Conservation (phyloP, 108 stramenopile genomes). For the Stephanodiscus minutulus region DNA sequence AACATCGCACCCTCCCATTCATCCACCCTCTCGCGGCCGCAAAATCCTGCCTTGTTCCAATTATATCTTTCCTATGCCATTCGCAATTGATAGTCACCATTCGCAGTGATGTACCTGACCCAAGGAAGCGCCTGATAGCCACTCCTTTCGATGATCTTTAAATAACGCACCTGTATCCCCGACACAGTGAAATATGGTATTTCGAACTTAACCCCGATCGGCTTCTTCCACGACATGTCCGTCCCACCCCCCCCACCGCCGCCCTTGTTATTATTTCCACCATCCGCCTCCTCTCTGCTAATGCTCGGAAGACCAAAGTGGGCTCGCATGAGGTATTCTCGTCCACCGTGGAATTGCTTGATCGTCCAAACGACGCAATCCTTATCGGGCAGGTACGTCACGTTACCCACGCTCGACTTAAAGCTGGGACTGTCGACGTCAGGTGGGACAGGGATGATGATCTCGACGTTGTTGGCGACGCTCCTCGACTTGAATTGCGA, state of each 20-base stretch:
- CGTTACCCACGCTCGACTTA: slow-evolving; percentile 94
- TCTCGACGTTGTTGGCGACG: slow-evolving; percentile 99
- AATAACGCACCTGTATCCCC: slow-evolving; percentile 98
- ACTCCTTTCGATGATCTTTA: slow-evolving; percentile 99
- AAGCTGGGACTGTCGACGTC: slow-evolving; percentile 99
- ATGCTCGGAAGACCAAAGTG: slow-evolving; percentile 99
- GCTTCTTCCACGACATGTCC: slow-evolving; percentile 90
- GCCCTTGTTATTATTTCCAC: slow-evolving; percentile 41
- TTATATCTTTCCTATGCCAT: slow-evolving; percentile 76
- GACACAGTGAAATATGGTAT: slow-evolving; percentile 99
- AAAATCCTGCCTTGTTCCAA: background rate
- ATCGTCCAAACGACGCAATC: slow-evolving; percentile 98
- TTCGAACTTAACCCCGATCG: slow-evolving; percentile 96
- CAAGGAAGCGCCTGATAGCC: slow-evolving; percentile 99
- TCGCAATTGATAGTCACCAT: slow-evolving; percentile 97
- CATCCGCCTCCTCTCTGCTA: slow-evolving; percentile 79
- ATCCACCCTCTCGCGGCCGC: background rate
- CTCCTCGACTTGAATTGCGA: slow-evolving; percentile 97
- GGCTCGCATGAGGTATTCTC: slow-evolving; percentile 98
- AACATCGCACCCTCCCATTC: background rate
- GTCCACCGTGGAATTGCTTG: slow-evolving; percentile 93
- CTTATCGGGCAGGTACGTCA: slow-evolving; percentile 97
- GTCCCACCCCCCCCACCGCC: slow-evolving; percentile 56
- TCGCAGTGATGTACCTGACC: slow-evolving; percentile 99
- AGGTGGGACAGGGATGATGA: slow-evolving; percentile 97